Percentiles rank a stretch among this genome's conserved stretches.
Evolutionary conservation across 2,329 filamentous ascomycete species (phyloP).

Genomic region (Mollisia scopiformis): DNA sequence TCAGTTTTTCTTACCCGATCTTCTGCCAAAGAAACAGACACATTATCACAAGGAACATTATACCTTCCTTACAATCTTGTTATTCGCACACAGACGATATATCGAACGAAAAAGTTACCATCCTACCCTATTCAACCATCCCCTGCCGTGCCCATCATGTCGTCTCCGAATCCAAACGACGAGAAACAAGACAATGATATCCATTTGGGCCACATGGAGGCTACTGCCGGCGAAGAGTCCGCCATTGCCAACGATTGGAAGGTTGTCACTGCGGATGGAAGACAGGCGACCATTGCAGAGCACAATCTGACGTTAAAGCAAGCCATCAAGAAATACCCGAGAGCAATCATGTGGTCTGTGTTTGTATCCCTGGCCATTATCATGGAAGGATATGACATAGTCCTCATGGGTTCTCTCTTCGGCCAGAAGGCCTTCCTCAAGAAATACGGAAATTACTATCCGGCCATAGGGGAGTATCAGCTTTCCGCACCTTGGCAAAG

Average conservation of each 20-base stretch:
- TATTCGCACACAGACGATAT: too few relatives aligned
- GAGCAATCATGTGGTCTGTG: slow-evolving; percentile 41
- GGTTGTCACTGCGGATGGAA: slow-evolving; percentile 1
- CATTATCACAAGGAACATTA: too few relatives aligned
- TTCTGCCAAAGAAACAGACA: too few relatives aligned
- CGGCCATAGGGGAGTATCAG: slow-evolving; percentile 19
- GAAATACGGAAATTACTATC: slow-evolving; percentile 18
- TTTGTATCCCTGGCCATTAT: slow-evolving; percentile 25
- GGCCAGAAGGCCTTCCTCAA: slow-evolving; percentile 34
- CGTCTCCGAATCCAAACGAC: too few relatives aligned
- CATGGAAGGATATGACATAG: slow-evolving; percentile 43
- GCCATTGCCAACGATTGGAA: not conserved
- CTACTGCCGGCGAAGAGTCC: too few relatives aligned
- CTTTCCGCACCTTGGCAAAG: slow-evolving; percentile 36
- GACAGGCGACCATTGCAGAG: slow-evolving; percentile 1
- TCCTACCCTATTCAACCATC: too few relatives aligned
- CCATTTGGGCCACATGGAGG: too few relatives aligned
- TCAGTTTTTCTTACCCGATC: too few relatives aligned
- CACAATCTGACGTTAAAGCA: slow-evolving; percentile 10
- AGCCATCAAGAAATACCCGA: slow-evolving; percentile 60
- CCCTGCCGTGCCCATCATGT: too few relatives aligned
- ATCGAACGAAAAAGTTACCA: too few relatives aligned
- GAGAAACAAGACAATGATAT: too few relatives aligned
- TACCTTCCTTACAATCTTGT: too few relatives aligned
- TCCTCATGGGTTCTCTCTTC: slow-evolving; percentile 41